Evolutionary conservation across 208 protist species (phyloP), one percentile per base, ranked within the genome.

Genomic region (Lotmaria passim): DNA sequence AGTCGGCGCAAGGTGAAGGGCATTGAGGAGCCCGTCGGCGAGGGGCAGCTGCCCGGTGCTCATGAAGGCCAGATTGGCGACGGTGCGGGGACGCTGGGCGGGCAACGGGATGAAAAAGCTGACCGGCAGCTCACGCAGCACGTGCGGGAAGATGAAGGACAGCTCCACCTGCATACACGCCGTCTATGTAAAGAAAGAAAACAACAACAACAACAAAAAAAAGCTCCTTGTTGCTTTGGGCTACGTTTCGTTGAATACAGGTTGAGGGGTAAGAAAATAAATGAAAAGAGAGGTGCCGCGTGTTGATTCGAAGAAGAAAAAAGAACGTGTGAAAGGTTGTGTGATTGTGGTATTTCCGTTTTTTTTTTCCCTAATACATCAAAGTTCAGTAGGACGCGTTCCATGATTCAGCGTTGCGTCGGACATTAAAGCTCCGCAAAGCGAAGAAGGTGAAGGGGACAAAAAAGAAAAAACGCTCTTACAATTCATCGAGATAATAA

Each of bases 1-100:
- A 15, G 30, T 24, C 19, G 5, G 38, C 6, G 56, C n/a, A 12
- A 85, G 53, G 46, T 43, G 68, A 12, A 89, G 65, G 0, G 65
- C 66, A 24, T n/a, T 2, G 47, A 87, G 17, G 47, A 84, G 39
- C 38, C 64, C 55, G 31, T 81, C 77, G 14, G 57, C 21, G 3
- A 83, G 75, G 0, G 86, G 89, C 5, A 92, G 73, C 53, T 85
- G 59, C 0, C 86, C 84, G 17, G 86, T 87, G 70, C 77, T 76
- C 78, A 88, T 81, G 62, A 85, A 94, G 41, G 81, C 53, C 19
- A 92, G 79, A 62, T 94, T 94, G n/a, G 79, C 75, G 15, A 79
- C 76, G 14, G 81, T 73, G 59, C 66, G 75, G 12, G 86, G 89
- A 15, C 86, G 86, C 60, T 89, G 77, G 39, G 79, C 78, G 0